phyloP scores from a whole-genome alignment of 2,329 filamentous ascomycete species.

The Neofusicoccum sp. region DNA sequence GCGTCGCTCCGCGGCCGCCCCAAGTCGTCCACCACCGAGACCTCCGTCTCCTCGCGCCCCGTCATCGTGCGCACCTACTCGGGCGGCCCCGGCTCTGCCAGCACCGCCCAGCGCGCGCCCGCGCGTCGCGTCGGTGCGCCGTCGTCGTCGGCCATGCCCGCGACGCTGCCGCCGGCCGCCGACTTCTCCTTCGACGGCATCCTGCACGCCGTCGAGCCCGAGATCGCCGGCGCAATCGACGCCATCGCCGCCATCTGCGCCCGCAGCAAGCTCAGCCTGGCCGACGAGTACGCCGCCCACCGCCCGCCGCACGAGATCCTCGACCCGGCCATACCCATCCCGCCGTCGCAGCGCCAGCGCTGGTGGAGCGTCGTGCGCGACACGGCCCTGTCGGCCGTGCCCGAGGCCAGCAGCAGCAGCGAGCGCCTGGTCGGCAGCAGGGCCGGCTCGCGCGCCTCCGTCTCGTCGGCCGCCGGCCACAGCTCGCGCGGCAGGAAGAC shows the following conservation, averaged over 20 bases:
- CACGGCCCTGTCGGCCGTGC: conserved; percentile 46
- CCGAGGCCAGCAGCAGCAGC: conserved; percentile 49
- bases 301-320: conserved; percentile 60
- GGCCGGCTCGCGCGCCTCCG: conserved; percentile 9
- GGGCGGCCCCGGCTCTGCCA: conserved; percentile 13
- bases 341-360: conserved; percentile 28
- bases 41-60: conserved; percentile 42
- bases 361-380: conserved; percentile 33
- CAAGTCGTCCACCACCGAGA: conserved; percentile 38
- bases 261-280: conserved; percentile 59
- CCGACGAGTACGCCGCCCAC: conserved; percentile 62
- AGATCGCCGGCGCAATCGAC: conserved; percentile 58
- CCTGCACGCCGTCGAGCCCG: conserved; percentile 56
- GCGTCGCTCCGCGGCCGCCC: conserved; percentile 17
- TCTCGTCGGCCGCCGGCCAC: conserved; percentile 6
- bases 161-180: conserved; percentile 45
- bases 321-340: conserved; percentile 25
- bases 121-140: not conserved
- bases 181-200: conserved; percentile 58
- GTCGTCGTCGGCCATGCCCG: conserved; percentile 26
- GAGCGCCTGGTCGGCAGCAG: conserved; percentile 32
- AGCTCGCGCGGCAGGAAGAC: conserved; percentile 17
- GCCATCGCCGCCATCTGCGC: conserved; percentile 64
- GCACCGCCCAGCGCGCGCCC: not conserved
- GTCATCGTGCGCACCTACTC: conserved; percentile 46